These are phyloP conservation scores for Borovskyia barvae DNA, from an alignment of 208 protist genomes.

Conservation along the genomic window DNA sequence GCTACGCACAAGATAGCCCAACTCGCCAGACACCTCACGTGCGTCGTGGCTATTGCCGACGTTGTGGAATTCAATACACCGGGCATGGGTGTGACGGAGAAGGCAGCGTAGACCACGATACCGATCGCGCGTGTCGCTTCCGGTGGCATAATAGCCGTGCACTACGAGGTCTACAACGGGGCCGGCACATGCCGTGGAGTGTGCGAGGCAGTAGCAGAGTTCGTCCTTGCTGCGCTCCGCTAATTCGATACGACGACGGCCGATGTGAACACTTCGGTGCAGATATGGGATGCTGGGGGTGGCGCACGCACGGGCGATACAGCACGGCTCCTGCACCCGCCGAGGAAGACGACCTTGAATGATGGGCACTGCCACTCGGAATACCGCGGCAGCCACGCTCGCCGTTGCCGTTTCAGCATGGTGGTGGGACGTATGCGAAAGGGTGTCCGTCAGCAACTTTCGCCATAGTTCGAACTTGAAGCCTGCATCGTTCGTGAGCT, in stretches of 20 bases:
- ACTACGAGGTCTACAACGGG: slow-evolving; percentile 35
- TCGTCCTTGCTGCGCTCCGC: slow-evolving; percentile 46
- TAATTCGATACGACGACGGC: slow-evolving; percentile 19
- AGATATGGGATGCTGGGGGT: slow-evolving; percentile 25
- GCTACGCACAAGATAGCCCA: slow-evolving; percentile 23
- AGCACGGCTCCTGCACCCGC: slow-evolving; percentile 40
- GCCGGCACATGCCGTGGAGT: slow-evolving; percentile 45
- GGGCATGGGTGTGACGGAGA: slow-evolving; percentile 42
- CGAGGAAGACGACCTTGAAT: slow-evolving; percentile 41
- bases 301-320: slow-evolving; percentile 48
- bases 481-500: slow-evolving; percentile 70
- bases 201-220: slow-evolving; percentile 56
- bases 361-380: slow-evolving; percentile 32
- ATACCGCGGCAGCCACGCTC: slow-evolving; percentile 18
- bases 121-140: slow-evolving; percentile 27
- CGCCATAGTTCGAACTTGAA: slow-evolving; percentile 76
- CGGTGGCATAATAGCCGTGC: slow-evolving; percentile 44
- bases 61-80: slow-evolving; percentile 33
- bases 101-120: slow-evolving; percentile 61
- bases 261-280: slow-evolving; percentile 25
- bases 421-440: not conserved
- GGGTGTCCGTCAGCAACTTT: slow-evolving; percentile 22
- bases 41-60: slow-evolving; percentile 38
- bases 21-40: slow-evolving; percentile 38
- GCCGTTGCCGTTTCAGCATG: not conserved